phyloP scores from a whole-genome alignment of 108 stramenopile genomes.

The Cyclostephanos tholiformis region DNA sequence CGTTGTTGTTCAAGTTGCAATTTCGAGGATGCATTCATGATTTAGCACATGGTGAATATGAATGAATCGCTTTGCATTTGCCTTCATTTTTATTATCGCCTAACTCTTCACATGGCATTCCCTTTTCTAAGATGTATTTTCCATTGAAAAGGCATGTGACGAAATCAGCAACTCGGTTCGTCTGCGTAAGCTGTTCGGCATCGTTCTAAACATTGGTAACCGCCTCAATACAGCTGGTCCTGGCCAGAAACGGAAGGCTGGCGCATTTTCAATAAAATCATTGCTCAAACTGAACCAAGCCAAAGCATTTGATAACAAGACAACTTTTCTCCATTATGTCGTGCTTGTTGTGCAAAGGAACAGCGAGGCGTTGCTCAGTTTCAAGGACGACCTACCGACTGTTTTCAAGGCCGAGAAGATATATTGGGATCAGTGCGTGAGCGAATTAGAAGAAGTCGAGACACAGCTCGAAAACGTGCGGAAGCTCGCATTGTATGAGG shows the following conservation, averaged over 20 bases:
- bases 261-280: constrained; percentile 92
- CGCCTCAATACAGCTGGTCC: constrained; percentile 87
- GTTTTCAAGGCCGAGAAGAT: constrained; percentile 82
- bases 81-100: not conserved
- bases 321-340: constrained; percentile 94
- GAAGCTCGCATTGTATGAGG: constrained; percentile 70
- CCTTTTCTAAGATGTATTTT: constrained; percentile 26
- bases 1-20: constrained; percentile 87
- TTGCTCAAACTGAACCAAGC: constrained; percentile 93
- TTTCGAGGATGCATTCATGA: constrained; percentile 77
- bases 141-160: constrained; percentile 82
- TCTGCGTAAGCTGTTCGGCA: constrained; percentile 86
- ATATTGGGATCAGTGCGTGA: constrained; percentile 83
- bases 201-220: constrained; percentile 91
- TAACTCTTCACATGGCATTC: not conserved
- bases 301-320: constrained; percentile 97
- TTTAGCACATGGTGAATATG: constrained; percentile 60
- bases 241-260: constrained; percentile 70
- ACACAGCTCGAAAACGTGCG: constrained; percentile 84
- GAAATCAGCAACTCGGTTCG: constrained; percentile 77
- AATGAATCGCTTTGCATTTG: not conserved
- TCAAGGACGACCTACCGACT: constrained; percentile 80
- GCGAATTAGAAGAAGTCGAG: constrained; percentile 82
- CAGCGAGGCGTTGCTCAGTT: constrained; percentile 74
- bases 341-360: constrained; percentile 86